Evolutionary conservation across 2,329 filamentous ascomycete species (phyloP).

Genomic region (Aspergillus phoenicis): DNA sequence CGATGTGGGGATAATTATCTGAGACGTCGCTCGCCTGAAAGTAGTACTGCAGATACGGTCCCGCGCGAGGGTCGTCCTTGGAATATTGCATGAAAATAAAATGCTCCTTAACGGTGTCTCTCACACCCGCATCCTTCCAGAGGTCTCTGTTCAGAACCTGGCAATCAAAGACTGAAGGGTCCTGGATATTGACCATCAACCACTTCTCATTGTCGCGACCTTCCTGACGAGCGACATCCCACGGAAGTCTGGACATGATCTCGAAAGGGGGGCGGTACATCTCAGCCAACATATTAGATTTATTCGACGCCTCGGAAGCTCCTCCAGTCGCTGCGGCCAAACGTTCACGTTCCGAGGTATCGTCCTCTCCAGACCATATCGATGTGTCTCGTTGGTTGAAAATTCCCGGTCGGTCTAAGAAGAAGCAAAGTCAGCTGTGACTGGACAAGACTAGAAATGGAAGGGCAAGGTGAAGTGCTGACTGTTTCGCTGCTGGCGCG

Average conservation of each 20-base stretch:
- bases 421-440: constrained; percentile 12
- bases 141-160: constrained; percentile 92
- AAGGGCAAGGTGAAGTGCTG: constrained; percentile 12
- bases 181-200: constrained; percentile 94
- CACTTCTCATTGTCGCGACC: constrained; percentile 90
- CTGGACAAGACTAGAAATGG: background rate
- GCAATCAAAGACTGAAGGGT: constrained; percentile 90
- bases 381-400: constrained; percentile 67
- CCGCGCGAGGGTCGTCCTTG: constrained; percentile 77
- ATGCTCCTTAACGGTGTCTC: constrained; percentile 81
- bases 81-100: constrained; percentile 96
- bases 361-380: constrained; percentile 60
- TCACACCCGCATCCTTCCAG: constrained; percentile 84
- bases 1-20: constrained; percentile 94
- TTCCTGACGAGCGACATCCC: constrained; percentile 80
- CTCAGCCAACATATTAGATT: constrained; percentile 80
- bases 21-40: constrained; percentile 76
- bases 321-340: constrained; percentile 66
- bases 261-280: constrained; percentile 92
- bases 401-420: constrained; percentile 58
- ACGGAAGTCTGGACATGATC: constrained; percentile 76
- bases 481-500: constrained; percentile 44
- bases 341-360: constrained; percentile 52
- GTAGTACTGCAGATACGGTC: constrained; percentile 88
- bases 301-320: constrained; percentile 65